Percentiles rank a stretch among this genome's conserved stretches.
phyloP scores from a whole-genome alignment of 2,329 filamentous ascomycete genomes.

The Trichoderma harzianum region DNA sequence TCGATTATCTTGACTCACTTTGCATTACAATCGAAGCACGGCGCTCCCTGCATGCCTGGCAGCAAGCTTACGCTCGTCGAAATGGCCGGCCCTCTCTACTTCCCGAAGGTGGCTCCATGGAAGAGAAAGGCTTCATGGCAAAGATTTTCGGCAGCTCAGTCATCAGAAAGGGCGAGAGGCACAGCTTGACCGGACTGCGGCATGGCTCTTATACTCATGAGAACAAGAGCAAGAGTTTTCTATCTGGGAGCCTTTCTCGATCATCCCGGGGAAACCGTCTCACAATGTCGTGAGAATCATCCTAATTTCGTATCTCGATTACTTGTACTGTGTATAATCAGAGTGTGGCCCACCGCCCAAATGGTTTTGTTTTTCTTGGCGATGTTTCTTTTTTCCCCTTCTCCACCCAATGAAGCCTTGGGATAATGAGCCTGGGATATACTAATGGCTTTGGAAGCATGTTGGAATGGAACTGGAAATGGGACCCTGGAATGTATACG shows the following conservation, averaged over 20 bases:
- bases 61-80: constrained; percentile 46
- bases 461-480: constrained; percentile 9
- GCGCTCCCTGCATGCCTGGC: constrained; percentile 47
- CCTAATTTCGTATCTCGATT: not conserved
- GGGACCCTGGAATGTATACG: not conserved
- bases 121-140: constrained; percentile 28
- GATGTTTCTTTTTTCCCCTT: not conserved
- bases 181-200: constrained; percentile 21
- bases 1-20: constrained; percentile 43
- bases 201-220: not conserved
- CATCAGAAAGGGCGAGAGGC: constrained; percentile 23
- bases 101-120: constrained; percentile 36
- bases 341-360: not conserved
- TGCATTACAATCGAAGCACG: constrained; percentile 48
- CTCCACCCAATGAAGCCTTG: not conserved
- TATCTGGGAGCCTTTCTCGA: not conserved
- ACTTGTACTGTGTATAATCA: not conserved
- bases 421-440: not conserved
- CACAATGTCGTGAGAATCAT: constrained; percentile 2
- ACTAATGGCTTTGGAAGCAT: not conserved
- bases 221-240: constrained; percentile 9
- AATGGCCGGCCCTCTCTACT: constrained; percentile 38
- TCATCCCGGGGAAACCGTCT: constrained; percentile 7
- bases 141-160: constrained; percentile 27
- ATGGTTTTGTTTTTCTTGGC: not conserved